Conservation (phyloP, 169 alveolate species). For the Eimeria maxima region DNA sequence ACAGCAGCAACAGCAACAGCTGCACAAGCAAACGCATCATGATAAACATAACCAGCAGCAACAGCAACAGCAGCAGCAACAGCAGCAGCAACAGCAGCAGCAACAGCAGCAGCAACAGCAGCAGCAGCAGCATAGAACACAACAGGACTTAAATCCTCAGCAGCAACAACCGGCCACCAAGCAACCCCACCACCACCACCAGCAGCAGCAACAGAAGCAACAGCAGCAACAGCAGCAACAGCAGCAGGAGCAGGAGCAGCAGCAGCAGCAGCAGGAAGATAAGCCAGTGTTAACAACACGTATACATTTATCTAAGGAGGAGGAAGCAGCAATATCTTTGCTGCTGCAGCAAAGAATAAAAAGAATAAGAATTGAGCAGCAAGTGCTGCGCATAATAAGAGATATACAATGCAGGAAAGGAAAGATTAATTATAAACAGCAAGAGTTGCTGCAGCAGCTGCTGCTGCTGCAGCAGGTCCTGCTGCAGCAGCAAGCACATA, state of each 20-base stretch:
- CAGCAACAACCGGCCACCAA: background rate
- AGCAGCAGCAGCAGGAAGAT: slow-evolving; percentile 6
- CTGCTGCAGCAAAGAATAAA: slow-evolving; percentile 11
- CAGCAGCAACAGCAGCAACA: background rate
- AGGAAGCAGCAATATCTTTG: background rate
- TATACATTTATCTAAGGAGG: background rate
- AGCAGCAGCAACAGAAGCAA: background rate
- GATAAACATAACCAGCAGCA: background rate
- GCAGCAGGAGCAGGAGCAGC: background rate
- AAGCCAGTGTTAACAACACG: no score
- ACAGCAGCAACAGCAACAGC: background rate
- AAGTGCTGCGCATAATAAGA: background rate
- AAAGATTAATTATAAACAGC: background rate
- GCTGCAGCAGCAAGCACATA: slow-evolving; percentile 45
- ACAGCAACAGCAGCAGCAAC: background rate
- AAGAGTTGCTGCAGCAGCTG: slow-evolving; percentile 31
- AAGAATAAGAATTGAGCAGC: background rate
- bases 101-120: background rate
- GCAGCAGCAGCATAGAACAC: background rate
- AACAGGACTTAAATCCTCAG: background rate
- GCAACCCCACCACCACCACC: no score
- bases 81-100: slow-evolving; percentile 10
- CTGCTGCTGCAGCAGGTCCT: slow-evolving; percentile 49
- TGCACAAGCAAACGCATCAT: background rate
- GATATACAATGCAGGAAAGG: slow-evolving; percentile 39